A percentile compares a stretch with the other conserved stretches of the same genome.
Evolutionary conservation across 148 eudicot species (phyloP).

Genomic region (Rhododendron kiyosumense): DNA sequence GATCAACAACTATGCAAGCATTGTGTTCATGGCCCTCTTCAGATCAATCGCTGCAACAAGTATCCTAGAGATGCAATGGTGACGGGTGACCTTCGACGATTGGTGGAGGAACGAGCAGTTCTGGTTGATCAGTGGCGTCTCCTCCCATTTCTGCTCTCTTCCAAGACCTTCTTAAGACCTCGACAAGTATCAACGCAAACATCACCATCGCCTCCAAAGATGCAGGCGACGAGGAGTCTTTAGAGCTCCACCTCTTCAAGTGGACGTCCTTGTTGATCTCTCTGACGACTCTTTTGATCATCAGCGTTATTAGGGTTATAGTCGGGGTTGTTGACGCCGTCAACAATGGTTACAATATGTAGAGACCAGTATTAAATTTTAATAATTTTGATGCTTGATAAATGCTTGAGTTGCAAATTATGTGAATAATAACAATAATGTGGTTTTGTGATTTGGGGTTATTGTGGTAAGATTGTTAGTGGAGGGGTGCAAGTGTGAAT

Average conservation of each 20-base stretch:
- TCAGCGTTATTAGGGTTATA: constrained; percentile 73
- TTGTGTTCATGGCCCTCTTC: constrained; percentile 64
- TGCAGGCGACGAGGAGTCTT: constrained; percentile 81
- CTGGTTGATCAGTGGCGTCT: constrained; percentile 70
- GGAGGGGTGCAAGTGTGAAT: too few species aligned
- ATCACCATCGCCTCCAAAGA: constrained; percentile 66
- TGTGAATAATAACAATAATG: too few species aligned
- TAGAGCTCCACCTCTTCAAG: constrained; percentile 86
- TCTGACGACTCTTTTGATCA: constrained; percentile 69
- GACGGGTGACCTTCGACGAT: constrained; percentile 57
- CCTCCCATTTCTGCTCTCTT: constrained; percentile 63
- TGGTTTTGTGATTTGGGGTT: too few species aligned
- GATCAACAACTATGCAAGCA: constrained; percentile 75
- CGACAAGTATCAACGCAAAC: constrained; percentile 61
- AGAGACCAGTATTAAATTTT: too few species aligned
- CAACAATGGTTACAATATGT: constrained; percentile 82
- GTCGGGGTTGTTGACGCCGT: constrained; percentile 93
- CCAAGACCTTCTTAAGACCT: constrained; percentile 65
- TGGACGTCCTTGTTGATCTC: constrained; percentile 91
- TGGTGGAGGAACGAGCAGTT: constrained; percentile 77
- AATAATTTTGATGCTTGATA: too few species aligned
- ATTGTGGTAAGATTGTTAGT: too few species aligned
- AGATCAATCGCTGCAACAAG: constrained; percentile 61
- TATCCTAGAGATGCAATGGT: constrained; percentile 69
- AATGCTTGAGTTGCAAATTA: too few species aligned